Conservation (phyloP, 768 basidiomycete genomes). For the Kwoniella dendrophila region DNA sequence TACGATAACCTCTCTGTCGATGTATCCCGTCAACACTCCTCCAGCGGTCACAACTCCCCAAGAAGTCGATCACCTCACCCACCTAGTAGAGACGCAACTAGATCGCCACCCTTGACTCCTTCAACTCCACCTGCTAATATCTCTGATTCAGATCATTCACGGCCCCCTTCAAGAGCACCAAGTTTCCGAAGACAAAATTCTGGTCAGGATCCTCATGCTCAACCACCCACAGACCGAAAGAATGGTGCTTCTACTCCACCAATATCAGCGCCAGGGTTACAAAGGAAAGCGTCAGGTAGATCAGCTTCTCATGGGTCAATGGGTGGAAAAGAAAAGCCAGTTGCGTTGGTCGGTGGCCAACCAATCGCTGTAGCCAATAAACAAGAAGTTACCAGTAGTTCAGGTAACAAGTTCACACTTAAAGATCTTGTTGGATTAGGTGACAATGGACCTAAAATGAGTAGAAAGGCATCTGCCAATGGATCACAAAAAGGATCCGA, state of each 20-base stretch:
- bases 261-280: conserved; percentile 14
- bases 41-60: conserved; percentile 17
- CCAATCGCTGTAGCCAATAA: conserved; percentile 38
- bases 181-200: conserved; percentile 24
- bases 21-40: conserved; percentile 23
- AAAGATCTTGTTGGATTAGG: conserved; percentile 71
- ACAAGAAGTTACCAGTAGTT: conserved; percentile 56
- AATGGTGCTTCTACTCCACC: conserved; percentile 19
- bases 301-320: conserved; percentile 30
- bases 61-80: conserved; percentile 35
- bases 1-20: conserved; percentile 32
- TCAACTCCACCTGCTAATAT: conserved; percentile 37
- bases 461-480: conserved; percentile 68
- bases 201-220: conserved; percentile 42
- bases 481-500: conserved; percentile 53
- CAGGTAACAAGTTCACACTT: conserved; percentile 72
- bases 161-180: conserved; percentile 38
- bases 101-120: conserved; percentile 53
- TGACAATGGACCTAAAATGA: conserved; percentile 68
- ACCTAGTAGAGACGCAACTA: conserved; percentile 30
- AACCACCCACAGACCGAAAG: conserved; percentile 37
- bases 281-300: conserved; percentile 31
- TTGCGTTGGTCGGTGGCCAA: conserved; percentile 33
- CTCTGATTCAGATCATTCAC: conserved; percentile 41
- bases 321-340: conserved; percentile 19